Evolutionary conservation across 768 basidiomycete genomes (phyloP).

Genomic region (Lyophyllum semitale): DNA sequence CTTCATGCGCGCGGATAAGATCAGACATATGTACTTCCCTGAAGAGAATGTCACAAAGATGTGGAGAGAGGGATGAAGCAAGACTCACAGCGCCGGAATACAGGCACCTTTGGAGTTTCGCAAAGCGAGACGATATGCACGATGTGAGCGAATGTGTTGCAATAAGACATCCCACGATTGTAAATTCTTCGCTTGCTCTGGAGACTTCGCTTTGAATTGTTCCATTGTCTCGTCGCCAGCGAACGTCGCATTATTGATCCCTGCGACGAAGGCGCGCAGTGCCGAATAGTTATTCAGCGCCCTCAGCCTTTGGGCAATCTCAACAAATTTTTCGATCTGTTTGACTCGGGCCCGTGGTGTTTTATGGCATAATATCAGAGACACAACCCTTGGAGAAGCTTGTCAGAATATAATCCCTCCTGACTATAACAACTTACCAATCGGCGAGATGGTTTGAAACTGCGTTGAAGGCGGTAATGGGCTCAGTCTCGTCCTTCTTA

Average conservation of each 20-base stretch:
- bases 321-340: constrained; percentile 88
- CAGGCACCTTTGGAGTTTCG: constrained; percentile 83
- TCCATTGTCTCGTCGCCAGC: constrained; percentile 79
- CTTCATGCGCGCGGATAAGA: constrained; percentile 84
- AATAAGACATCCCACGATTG: constrained; percentile 85
- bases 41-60: constrained; percentile 15
- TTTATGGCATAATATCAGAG: constrained; percentile 87
- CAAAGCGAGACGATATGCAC: constrained; percentile 89
- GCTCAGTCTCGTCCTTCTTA: constrained; percentile 65
- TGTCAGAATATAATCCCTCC: neutral
- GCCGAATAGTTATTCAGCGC: constrained; percentile 91
- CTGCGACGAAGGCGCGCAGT: constrained; percentile 90
- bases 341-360: constrained; percentile 72
- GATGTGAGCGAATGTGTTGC: constrained; percentile 78
- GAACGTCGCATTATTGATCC: constrained; percentile 83
- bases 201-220: constrained; percentile 62
- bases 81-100: constrained; percentile 79
- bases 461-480: constrained; percentile 72
- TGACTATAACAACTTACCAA: constrained; percentile 52
- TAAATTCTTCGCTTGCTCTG: constrained; percentile 75
- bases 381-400: constrained; percentile 71
- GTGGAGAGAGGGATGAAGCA: constrained; percentile 2
- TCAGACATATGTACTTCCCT: constrained; percentile 93
- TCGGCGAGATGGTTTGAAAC: constrained; percentile 83
- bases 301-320: constrained; percentile 80